Evolutionary conservation across 768 basidiomycete species (phyloP).

Genomic region (Omphalotus guepiniiformis): DNA sequence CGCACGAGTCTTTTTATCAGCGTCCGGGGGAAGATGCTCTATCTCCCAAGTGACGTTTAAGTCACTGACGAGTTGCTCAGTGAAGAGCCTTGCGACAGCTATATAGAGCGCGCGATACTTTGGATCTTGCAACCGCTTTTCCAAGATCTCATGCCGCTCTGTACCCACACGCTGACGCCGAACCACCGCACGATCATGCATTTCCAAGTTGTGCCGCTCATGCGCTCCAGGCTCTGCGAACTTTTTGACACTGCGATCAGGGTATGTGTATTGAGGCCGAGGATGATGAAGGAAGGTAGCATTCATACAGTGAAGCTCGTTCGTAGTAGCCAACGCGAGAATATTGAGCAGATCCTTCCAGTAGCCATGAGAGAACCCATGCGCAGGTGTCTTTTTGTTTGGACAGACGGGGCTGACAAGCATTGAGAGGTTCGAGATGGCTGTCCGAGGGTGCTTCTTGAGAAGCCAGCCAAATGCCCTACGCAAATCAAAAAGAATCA

Average conservation of each 20-base stretch:
- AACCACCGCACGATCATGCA: slow-evolving; percentile 20
- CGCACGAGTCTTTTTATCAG: slow-evolving; percentile 24
- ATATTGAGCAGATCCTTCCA: slow-evolving; percentile 78
- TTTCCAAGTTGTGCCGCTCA: background rate
- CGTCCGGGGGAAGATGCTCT: slow-evolving; percentile 26
- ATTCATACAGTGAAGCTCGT: slow-evolving; percentile 33
- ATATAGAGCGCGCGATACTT: slow-evolving; percentile 63
- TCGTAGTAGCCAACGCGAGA: slow-evolving; percentile 52
- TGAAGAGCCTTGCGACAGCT: slow-evolving; percentile 57
- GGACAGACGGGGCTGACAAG: slow-evolving; percentile 51
- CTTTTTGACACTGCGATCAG: slow-evolving; percentile 1
- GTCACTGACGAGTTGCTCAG: slow-evolving; percentile 47
- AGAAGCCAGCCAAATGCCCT: slow-evolving; percentile 67
- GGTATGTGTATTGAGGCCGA: slow-evolving; percentile 11
- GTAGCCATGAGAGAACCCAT: slow-evolving; percentile 49
- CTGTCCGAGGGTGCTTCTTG: slow-evolving; percentile 63
- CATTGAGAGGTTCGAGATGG: slow-evolving; percentile 53
- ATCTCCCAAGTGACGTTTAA: slow-evolving; percentile 33
- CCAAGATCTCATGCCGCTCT: slow-evolving; percentile 31
- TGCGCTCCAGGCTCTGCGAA: background rate
- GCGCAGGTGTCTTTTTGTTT: slow-evolving; percentile 23
- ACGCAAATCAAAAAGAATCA: background rate
- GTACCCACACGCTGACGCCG: slow-evolving; percentile 19
- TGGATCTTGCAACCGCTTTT: slow-evolving; percentile 37
- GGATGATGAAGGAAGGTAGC: slow-evolving; percentile 22